phyloP scores from a whole-genome alignment of 2,329 filamentous ascomycete species.

The Calonectria hawksworthii region DNA sequence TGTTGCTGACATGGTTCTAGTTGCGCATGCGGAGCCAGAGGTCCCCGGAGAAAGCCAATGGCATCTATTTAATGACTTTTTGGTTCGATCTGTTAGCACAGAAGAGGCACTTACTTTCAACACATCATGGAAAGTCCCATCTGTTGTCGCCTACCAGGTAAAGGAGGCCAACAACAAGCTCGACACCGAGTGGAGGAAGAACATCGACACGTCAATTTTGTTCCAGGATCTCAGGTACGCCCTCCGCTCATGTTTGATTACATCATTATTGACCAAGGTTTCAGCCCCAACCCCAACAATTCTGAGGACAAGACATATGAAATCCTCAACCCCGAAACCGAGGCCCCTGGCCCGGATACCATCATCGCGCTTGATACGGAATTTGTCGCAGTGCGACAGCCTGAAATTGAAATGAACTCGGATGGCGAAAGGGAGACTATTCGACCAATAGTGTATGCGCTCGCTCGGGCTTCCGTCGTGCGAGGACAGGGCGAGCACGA shows the following conservation, averaged over 20 bases:
- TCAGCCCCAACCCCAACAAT: conserved; percentile 58
- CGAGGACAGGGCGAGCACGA: conserved; percentile 84
- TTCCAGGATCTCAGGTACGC: conserved; percentile 77
- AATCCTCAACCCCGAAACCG: conserved; percentile 68
- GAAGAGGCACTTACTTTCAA: conserved; percentile 93
- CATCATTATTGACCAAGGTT: conserved; percentile 21
- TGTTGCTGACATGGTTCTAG: conserved; percentile 56
- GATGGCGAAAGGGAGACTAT: conserved; percentile 93
- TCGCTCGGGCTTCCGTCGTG: conserved; percentile 93
- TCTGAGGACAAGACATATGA: conserved; percentile 68
- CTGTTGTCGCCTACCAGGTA: conserved; percentile 87
- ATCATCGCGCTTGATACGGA: conserved; percentile 95
- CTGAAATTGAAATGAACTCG: conserved; percentile 96
- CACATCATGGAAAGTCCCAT: conserved; percentile 91
- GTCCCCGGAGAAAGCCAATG: conserved; percentile 78
- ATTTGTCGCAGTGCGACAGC: conserved; percentile 92
- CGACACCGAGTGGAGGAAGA: conserved; percentile 88
- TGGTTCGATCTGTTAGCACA: conserved; percentile 83
- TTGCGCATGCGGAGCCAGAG: conserved; percentile 75
- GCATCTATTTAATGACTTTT: conserved; percentile 98
- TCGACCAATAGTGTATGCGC: conserved; percentile 87
- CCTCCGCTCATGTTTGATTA: too few species aligned
- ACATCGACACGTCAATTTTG: conserved; percentile 86
- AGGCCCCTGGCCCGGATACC: conserved; percentile 78
- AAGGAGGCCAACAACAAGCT: conserved; percentile 86